These are phyloP conservation scores for Pleurotus citrinopileatus DNA, from an alignment of 768 basidiomycete genomes.

Conservation along the genomic window DNA sequence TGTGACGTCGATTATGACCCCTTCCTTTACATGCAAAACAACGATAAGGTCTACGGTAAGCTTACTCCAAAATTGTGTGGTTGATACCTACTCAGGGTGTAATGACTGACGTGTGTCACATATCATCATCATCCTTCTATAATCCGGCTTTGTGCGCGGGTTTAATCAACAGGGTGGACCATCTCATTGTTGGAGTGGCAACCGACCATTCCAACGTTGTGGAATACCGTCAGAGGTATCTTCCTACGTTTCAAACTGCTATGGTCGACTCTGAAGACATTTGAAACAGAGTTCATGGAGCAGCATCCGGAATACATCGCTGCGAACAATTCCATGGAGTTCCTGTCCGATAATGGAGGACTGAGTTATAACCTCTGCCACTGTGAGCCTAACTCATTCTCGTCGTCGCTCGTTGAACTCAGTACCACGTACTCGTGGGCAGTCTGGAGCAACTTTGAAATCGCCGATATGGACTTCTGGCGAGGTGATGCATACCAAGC, in stretches of 20 bases:
- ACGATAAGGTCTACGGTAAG: slow-evolving; percentile 68
- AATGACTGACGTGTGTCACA: too few relatives aligned
- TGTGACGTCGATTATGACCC: slow-evolving; percentile 71
- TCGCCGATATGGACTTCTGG: slow-evolving; percentile 69
- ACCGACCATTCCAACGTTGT: slow-evolving; percentile 76
- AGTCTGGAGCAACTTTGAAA: slow-evolving; percentile 76
- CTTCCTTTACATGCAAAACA: slow-evolving; percentile 70
- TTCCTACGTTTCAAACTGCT: background rate
- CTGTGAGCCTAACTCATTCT: slow-evolving; percentile 45
- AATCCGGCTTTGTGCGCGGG: slow-evolving; percentile 14
- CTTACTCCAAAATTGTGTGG: too few relatives aligned
- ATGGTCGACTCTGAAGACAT: slow-evolving; percentile 20
- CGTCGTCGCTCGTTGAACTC: slow-evolving; percentile 23
- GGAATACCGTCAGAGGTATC: slow-evolving; percentile 65
- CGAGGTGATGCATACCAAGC: slow-evolving; percentile 56
- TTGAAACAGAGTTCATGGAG: slow-evolving; percentile 55
- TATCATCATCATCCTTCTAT: too few relatives aligned
- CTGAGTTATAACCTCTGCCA: slow-evolving; percentile 77
- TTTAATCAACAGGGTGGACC: slow-evolving; percentile 52
- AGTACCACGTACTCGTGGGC: background rate
- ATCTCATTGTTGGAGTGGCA: slow-evolving; percentile 74
- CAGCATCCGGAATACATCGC: slow-evolving; percentile 53
- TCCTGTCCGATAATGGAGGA: slow-evolving; percentile 68
- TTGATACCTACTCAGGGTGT: too few relatives aligned
- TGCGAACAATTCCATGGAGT: slow-evolving; percentile 58